Evolutionary conservation across 2,329 filamentous ascomycete genomes (phyloP).

Genomic region (Clarireedia monteithiana): DNA sequence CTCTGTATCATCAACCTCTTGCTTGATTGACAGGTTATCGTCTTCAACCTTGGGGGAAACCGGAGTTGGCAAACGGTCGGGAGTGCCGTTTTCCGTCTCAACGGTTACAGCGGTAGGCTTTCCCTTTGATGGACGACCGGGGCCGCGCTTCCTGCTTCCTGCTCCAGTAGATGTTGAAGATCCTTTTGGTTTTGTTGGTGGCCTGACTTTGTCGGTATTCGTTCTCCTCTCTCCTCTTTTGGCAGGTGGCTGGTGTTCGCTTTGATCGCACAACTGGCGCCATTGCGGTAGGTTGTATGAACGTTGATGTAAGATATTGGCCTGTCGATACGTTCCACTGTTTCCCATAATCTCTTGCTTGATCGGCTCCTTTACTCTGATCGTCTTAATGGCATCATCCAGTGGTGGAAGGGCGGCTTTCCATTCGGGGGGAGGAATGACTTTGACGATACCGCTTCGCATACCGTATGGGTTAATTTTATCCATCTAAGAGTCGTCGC

Average conservation of each 20-base stretch:
- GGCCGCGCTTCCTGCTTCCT: slow-evolving; percentile 14
- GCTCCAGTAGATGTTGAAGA: slow-evolving; percentile 11
- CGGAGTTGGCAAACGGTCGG: slow-evolving; percentile 42
- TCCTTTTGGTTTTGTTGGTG: slow-evolving; percentile 27
- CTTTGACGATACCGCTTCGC: slow-evolving; percentile 94
- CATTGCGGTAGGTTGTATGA: slow-evolving; percentile 96
- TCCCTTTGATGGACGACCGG: slow-evolving; percentile 19
- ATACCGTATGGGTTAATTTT: slow-evolving; percentile 91
- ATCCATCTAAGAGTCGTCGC: slow-evolving; percentile 45
- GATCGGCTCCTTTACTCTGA: slow-evolving; percentile 93
- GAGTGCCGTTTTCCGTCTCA: slow-evolving; percentile 34
- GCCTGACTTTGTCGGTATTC: slow-evolving; percentile 26
- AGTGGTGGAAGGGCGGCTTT: slow-evolving; percentile 70
- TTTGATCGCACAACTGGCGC: slow-evolving; percentile 87
- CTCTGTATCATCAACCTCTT: slow-evolving; percentile 37
- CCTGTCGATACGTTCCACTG: slow-evolving; percentile 91
- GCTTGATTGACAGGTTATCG: slow-evolving; percentile 28
- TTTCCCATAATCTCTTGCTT: slow-evolving; percentile 97
- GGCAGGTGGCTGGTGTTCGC: slow-evolving; percentile 91
- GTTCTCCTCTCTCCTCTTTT: slow-evolving; percentile 74
- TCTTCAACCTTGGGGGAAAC: slow-evolving; percentile 40
- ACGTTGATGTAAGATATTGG: slow-evolving; percentile 92
- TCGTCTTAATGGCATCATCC: slow-evolving; percentile 80
- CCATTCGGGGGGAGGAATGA: slow-evolving; percentile 92
- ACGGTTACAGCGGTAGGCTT: slow-evolving; percentile 18